Percentiles rank a stretch among this genome's conserved stretches.
Conservation (phyloP, 1,284 basidiomycete species). For the Phellopilus nigrolimitatus region DNA sequence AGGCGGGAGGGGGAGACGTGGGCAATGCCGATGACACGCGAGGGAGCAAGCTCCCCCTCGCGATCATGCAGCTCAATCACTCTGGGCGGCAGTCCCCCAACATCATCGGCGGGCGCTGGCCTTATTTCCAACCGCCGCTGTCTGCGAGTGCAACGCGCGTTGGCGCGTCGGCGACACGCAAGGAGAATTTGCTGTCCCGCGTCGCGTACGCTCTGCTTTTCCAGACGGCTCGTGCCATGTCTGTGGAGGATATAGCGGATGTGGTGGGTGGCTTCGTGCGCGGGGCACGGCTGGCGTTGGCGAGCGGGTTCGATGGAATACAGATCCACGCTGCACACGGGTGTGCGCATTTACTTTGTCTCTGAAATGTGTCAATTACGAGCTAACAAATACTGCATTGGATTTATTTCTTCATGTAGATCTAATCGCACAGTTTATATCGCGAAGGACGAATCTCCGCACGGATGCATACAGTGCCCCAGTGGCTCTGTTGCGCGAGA, state of each 20-base stretch:
- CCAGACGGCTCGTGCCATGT: constrained; percentile 61
- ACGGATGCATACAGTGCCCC: constrained; percentile 57
- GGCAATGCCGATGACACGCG: background rate
- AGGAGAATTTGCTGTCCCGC: constrained; percentile 34
- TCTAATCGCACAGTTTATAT: constrained; percentile 82
- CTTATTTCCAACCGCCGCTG: constrained; percentile 52
- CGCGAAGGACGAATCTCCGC: constrained; percentile 71
- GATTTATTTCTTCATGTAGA: too few species aligned
- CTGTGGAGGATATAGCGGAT: constrained; percentile 52
- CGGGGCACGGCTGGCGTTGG: constrained; percentile 62
- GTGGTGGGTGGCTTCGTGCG: constrained; percentile 66
- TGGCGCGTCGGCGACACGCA: constrained; percentile 31
- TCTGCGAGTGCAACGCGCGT: constrained; percentile 72
- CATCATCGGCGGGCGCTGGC: constrained; percentile 60
- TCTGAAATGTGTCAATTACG: constrained; percentile 1
- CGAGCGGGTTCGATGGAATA: constrained; percentile 84
- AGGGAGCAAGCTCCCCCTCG: constrained; percentile 34
- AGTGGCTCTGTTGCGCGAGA: constrained; percentile 60
- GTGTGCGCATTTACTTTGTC: constrained; percentile 44
- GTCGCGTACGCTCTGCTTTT: constrained; percentile 53
- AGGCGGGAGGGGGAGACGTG: constrained; percentile 18
- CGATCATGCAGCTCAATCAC: constrained; percentile 84
- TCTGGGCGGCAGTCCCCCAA: constrained; percentile 82
- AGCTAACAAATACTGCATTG: background rate
- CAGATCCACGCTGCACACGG: constrained; percentile 90